Evolutionary conservation across 2,329 filamentous ascomycete species (phyloP), one percentile per base, ranked within the genome.

Genomic region (Rugonectria rugulosa): DNA sequence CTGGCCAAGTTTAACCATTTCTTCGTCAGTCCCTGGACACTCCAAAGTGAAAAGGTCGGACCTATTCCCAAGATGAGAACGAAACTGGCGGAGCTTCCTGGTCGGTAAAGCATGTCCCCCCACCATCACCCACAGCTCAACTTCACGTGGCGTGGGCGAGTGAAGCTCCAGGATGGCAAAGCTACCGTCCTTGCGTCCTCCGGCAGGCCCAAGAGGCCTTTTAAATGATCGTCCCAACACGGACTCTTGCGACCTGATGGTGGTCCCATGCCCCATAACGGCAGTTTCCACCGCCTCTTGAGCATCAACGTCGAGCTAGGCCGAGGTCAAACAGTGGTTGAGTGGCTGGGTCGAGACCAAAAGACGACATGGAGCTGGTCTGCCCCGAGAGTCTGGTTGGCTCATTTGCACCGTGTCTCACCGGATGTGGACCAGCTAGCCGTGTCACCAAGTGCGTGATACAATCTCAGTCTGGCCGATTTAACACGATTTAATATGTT

Each of bases 341-440:
- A n/a, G n/a, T n/a, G n/a, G n/a, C n/a, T n/a, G n/a, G n/a, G n/a
- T n/a, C n/a, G n/a, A n/a, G n/a, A n/a, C n/a, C n/a, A n/a, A n/a
- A n/a, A n/a, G n/a, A n/a, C n/a, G 32, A 12, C 38, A 40, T 34
- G 24, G 17, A 37, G 40, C 29, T n/a, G n/a, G n/a, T n/a, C n/a
- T n/a, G n/a, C n/a, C n/a, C n/a, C n/a, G n/a, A n/a, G n/a, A n/a
- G n/a, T n/a, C n/a, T n/a, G n/a, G n/a, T n/a, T n/a, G n/a, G n/a
- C n/a, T n/a, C n/a, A n/a, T n/a, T n/a, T 32, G 24, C 24, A 27
- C n/a, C 27, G 43, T 37, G 45, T 55, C 52, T 49, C 44, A 49
- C 44, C 31, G 24, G 10, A 14, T 17, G 34, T 55, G 53, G 38
- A 51, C 43, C 38, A n/a, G 19, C 37, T 40, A 14, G 19, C 20